Conservation (phyloP, 2,329 filamentous ascomycete genomes). For the Sclerotiophoma versabilis region DNA sequence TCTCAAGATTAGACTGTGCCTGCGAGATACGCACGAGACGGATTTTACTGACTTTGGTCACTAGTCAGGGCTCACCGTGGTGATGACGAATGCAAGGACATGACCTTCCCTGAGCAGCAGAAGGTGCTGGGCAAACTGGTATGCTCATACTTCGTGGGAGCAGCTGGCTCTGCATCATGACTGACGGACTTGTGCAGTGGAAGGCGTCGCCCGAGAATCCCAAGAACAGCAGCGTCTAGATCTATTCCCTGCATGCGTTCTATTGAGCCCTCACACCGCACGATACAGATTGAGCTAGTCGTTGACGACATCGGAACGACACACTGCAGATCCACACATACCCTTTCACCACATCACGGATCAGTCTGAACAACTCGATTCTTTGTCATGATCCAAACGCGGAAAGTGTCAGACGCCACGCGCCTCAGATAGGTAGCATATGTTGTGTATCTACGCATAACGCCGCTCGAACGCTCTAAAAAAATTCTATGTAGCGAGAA, state of each 20-base stretch:
- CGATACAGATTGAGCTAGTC: not conserved
- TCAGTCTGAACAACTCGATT: not conserved
- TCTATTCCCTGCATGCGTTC: not conserved
- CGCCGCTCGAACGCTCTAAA: slow-evolving; percentile 3
- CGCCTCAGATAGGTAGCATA: not conserved
- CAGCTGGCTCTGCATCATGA: slow-evolving; percentile 3
- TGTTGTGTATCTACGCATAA: not conserved
- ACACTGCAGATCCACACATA: not conserved
- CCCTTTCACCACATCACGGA: not conserved
- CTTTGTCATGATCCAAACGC: not conserved
- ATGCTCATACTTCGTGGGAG: slow-evolving; percentile 8
- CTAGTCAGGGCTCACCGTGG: slow-evolving; percentile 46
- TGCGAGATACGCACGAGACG: not conserved
- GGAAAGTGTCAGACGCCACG: not conserved
- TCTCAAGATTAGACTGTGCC: not conserved
- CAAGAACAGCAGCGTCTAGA: slow-evolving; percentile 34
- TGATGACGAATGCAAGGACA: slow-evolving; percentile 42
- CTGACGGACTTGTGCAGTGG: slow-evolving; percentile 38
- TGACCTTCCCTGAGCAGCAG: slow-evolving; percentile 46
- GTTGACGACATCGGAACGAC: not conserved
- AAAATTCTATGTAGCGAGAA: not conserved
- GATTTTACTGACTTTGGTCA: slow-evolving; percentile 19
- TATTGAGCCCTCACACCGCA: not conserved
- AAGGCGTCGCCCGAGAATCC: slow-evolving; percentile 47
- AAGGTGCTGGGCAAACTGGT: slow-evolving; percentile 47